These are phyloP conservation scores for Entoloma clypeatum DNA, from an alignment of 1,284 basidiomycete species.

Conservation along the genomic window DNA sequence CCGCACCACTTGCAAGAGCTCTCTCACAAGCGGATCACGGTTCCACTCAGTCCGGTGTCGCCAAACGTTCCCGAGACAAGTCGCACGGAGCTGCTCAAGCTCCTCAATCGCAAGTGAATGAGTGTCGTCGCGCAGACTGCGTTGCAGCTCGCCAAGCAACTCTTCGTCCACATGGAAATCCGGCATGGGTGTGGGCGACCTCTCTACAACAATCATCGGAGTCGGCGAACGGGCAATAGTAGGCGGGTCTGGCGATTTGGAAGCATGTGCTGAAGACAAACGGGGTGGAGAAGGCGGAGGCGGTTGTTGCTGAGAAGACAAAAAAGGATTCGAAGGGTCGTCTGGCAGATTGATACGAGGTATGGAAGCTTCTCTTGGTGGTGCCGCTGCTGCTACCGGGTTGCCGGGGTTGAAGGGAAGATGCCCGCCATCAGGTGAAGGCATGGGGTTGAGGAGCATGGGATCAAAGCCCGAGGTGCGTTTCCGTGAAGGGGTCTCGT, in stretches of 20 bases:
- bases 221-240: slow-evolving; percentile 23
- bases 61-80: slow-evolving; percentile 81
- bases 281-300: slow-evolving; percentile 16
- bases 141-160: slow-evolving; percentile 43
- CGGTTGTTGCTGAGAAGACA: slow-evolving; percentile 12
- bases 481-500: slow-evolving; percentile 26
- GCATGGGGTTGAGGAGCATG: slow-evolving; percentile 53
- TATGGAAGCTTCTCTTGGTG: slow-evolving; percentile 4
- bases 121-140: slow-evolving; percentile 51
- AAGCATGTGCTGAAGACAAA: slow-evolving; percentile 17
- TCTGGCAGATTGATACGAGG: slow-evolving; percentile 5
- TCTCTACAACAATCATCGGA: slow-evolving; percentile 50
- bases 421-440: slow-evolving; percentile 27
- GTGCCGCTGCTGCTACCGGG: not conserved
- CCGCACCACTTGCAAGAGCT: slow-evolving; percentile 51
- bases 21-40: slow-evolving; percentile 59
- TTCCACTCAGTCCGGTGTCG: slow-evolving; percentile 81
- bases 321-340: slow-evolving; percentile 18
- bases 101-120: slow-evolving; percentile 74
- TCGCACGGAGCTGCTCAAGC: slow-evolving; percentile 89
- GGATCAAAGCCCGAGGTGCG: slow-evolving; percentile 49
- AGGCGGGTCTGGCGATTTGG: slow-evolving; percentile 26
- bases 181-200: slow-evolving; percentile 59
- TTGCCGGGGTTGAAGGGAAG: slow-evolving; percentile 10
- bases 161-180: slow-evolving; percentile 59